Evolutionary conservation across 176 grass and related monocot species (phyloP).

Genomic region (Musa acuminata): DNA sequence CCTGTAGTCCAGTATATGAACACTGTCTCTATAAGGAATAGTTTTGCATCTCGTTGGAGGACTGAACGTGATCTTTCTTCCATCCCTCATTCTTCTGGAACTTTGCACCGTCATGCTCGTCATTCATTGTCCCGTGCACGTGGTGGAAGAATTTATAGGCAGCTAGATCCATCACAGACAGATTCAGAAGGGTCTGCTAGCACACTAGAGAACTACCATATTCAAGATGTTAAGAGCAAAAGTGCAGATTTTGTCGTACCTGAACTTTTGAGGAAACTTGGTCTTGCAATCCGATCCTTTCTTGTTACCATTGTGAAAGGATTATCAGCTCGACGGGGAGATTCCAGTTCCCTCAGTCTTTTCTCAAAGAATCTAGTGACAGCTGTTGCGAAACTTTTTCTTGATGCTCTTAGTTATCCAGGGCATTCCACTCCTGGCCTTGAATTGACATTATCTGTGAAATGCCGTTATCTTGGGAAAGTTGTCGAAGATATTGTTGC

Average conservation of each 20-base stretch:
- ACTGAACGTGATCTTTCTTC: constrained; percentile 59
- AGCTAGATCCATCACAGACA: constrained; percentile 34
- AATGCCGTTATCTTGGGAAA: constrained; percentile 77
- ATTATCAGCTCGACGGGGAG: constrained; percentile 39
- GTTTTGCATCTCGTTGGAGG: constrained; percentile 44
- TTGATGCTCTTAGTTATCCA: constrained; percentile 54
- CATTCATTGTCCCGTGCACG: constrained; percentile 48
- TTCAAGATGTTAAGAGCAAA: constrained; percentile 29
- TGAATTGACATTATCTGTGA: constrained; percentile 71
- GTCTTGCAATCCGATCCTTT: constrained; percentile 40
- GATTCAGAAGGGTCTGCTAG: constrained; percentile 36
- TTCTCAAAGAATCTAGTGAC: constrained; percentile 47
- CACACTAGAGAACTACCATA: constrained; percentile 33
- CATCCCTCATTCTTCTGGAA: constrained; percentile 47
- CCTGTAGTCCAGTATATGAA: constrained; percentile 34
- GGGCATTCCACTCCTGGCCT: constrained; percentile 47
- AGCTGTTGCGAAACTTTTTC: constrained; percentile 56
- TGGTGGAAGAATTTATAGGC: constrained; percentile 42
- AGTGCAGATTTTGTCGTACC: constrained; percentile 39
- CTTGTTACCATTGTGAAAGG: constrained; percentile 58
- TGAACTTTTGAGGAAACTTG: constrained; percentile 54
- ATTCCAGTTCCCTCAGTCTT: constrained; percentile 43
- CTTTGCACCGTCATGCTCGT: constrained; percentile 47
- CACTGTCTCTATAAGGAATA: constrained; percentile 28
- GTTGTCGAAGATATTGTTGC: constrained; percentile 58